These are phyloP conservation scores for Pestalotiopsis fici DNA, from an alignment of 2,329 filamentous ascomycete species.

Conservation along the genomic window DNA sequence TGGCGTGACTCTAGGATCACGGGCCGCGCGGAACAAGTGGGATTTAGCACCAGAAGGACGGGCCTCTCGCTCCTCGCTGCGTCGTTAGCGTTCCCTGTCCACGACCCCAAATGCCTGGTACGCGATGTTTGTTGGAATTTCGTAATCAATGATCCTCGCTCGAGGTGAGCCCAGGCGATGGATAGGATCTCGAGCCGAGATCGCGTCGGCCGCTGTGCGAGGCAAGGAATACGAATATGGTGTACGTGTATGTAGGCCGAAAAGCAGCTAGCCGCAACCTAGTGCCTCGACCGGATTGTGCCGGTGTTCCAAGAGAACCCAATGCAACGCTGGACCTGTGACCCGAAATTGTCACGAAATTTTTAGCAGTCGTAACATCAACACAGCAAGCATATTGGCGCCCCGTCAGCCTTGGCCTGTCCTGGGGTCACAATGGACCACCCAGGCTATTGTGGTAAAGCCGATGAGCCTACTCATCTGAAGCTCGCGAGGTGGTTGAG, in stretches of 20 bases:
- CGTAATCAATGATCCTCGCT: background rate
- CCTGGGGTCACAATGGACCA: background rate
- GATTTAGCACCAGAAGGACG: background rate
- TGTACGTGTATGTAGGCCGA: background rate
- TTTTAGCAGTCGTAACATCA: background rate
- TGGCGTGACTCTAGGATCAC: constrained; percentile 1
- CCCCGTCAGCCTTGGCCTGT: background rate
- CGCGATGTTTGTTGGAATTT: background rate
- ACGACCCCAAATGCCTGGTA: background rate
- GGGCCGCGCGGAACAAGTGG: background rate
- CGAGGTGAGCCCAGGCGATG: background rate
- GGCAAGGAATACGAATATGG: background rate
- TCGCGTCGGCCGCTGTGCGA: background rate
- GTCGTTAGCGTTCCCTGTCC: background rate
- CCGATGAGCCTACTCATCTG: background rate
- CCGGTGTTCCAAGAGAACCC: background rate
- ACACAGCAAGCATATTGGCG: background rate
- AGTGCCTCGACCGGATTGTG: background rate
- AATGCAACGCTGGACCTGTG: background rate
- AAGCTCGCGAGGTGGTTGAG: background rate
- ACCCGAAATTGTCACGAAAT: background rate
- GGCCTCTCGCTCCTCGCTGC: background rate
- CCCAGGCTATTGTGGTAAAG: background rate
- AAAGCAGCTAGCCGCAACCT: background rate
- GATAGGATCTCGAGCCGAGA: background rate